Evolutionary conservation across 148 eudicot genomes (phyloP), one percentile per base, ranked within the genome.

Genomic region (Dianthus caryophyllus): DNA sequence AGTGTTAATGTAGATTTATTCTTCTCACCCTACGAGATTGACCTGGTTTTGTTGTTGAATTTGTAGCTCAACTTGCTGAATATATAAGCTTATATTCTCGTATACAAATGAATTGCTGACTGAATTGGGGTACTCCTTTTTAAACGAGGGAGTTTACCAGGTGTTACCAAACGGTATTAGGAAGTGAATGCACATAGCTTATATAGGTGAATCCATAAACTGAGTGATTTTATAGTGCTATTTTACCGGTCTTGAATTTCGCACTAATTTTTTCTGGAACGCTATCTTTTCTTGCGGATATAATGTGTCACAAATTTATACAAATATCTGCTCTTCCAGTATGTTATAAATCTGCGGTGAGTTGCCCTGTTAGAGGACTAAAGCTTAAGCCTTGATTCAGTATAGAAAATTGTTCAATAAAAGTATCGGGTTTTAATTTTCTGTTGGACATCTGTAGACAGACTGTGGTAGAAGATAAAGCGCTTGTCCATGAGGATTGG

Each of bases 391-490:
- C 7, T 25, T 6, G 41, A 10, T 21, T 20, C 16, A 36, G 4
- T 36, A 20, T 16, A 12, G n/a, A n/a, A 10, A 25, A 33, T 17
- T n/a, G 56, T 33, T 17, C 38, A 17, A 15, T 1, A 46, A 16
- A n/a, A 46, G 38, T 36, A 46, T 66, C 27, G 11, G 25, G 22
- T 46, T 71, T 71, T 76, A 31, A 76, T 66, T n/a, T 16, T 41
- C 46, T 70, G 57, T 68, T 56, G 33, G 64, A 47, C 36, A 50
- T 26, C 55, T 80, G 76, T 81, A 81, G 87, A 79, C 94, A 89
- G 96, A 82, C 85, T 25, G 73, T 88, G 74, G 82, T 82, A 79
- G 98, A 94, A 71, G 98, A 94, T 80, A 90, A 86, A 73, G 82
- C 64, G 61, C 77, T 88, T 39, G 61, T 94, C 61, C 76, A 69